Evolutionary conservation across 768 basidiomycete species (phyloP), one percentile per base, ranked within the genome.

Genomic region (Termitomyces eurrhizus): DNA sequence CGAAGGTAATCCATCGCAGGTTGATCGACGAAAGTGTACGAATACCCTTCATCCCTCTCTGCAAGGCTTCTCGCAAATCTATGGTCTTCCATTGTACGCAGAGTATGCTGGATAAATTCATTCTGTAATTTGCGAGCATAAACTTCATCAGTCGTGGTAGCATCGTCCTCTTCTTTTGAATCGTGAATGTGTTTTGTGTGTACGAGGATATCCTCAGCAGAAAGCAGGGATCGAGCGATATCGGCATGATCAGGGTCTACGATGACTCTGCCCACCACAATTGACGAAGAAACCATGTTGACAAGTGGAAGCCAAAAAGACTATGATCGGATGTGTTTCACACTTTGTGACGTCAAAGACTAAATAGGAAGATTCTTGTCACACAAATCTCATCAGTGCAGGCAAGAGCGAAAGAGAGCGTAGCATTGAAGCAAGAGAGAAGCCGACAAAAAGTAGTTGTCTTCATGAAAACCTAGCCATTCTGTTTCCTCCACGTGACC

Each of bases 81-180:
- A 14, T 69, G 59, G 61, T 83, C 82, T 2, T 71, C 67, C 32
- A 77, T 67, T n/a, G 68, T 46, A 0, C 63, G 65, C 4, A 78
- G 58, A 45, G 73, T 59, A 9, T 65, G 62, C 7, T 69, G 59
- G 6, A 80, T 56, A 16, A 75, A 72, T 33, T 78, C 72, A 3
- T 70, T 70, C 56, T 81, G 81, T 0, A 80, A 45, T 41, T 73
- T 70, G 8, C 81, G 68, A 0, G 84, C 84, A 8, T 76, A 56
- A 42, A 82, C 79, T 42, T 78, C 76, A 48, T 52, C 55, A 36
- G 24, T 13, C 26, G 48, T 49, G n/a, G 6, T 32, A 21, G 36
- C 68, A 26, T 73, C 71, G 3, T 66, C 64, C 62, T 80, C 79
- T 29, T 78, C 78, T 59, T 82, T 82, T 7, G 29, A 64, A 24